A percentile compares a stretch with the other conserved stretches of the same genome.
These are phyloP conservation scores for Nicotiana knightiana DNA, from an alignment of 257 asterid genomes.

Conservation along the genomic window DNA sequence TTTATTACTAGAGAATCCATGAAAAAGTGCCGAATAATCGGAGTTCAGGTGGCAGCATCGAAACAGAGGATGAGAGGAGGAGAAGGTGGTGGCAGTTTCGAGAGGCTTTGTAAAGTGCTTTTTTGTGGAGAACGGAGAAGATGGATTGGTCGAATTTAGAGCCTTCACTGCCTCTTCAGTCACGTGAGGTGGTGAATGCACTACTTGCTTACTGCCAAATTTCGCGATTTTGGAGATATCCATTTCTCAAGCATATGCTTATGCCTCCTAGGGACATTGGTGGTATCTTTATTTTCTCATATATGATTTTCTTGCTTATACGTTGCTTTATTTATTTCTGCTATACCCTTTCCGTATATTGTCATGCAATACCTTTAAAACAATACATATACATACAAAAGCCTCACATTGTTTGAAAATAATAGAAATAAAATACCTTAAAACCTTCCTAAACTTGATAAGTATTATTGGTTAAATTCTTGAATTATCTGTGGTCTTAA, in stretches of 20 bases:
- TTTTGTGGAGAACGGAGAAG: constrained; percentile 8
- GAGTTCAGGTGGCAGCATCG: constrained; percentile 28
- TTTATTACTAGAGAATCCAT: constrained; percentile 44
- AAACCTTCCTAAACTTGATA: too few relatives aligned
- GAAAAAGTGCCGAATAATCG: constrained; percentile 3
- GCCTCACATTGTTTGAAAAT: too few relatives aligned
- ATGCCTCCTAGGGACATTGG: not conserved
- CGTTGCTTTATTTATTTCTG: too few relatives aligned
- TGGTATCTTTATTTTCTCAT: not conserved
- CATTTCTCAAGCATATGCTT: not conserved
- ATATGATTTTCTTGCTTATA: too few relatives aligned
- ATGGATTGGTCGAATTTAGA: constrained; percentile 2
- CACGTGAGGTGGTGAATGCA: constrained; percentile 8
- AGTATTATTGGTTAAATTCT: too few relatives aligned
- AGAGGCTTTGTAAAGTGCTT: not conserved
- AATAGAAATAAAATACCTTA: too few relatives aligned
- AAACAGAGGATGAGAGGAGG: constrained; percentile 4
- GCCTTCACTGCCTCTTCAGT: not conserved
- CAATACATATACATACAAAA: too few relatives aligned
- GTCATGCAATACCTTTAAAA: too few relatives aligned
- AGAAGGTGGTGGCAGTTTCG: constrained; percentile 6
- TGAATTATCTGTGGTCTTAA: too few relatives aligned
- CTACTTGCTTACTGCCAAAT: not conserved
- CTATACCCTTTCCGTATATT: too few relatives aligned
- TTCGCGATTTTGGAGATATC: not conserved